These are phyloP conservation scores for Claviceps sp. DNA, from an alignment of 2,329 filamentous ascomycete species.

Conservation along the genomic window DNA sequence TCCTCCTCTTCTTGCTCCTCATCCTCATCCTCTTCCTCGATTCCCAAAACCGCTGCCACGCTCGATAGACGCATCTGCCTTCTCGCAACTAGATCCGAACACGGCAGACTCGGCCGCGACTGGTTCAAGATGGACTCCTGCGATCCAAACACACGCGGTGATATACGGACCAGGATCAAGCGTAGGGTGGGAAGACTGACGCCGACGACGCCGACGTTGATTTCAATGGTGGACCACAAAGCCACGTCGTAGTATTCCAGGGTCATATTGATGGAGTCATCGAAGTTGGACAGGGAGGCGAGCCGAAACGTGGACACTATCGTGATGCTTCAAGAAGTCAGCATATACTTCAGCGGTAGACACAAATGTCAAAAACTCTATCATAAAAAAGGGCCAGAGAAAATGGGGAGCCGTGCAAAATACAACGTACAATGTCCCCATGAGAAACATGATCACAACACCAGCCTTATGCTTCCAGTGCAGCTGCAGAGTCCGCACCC, in stretches of 20 bases:
- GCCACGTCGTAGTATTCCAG: slow-evolving; percentile 12
- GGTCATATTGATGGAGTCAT: slow-evolving; percentile 13
- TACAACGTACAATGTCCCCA: slow-evolving; percentile 24
- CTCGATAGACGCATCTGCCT: slow-evolving; percentile 2
- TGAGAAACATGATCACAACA: slow-evolving; percentile 30
- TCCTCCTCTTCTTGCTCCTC: background rate
- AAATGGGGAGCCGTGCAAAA: background rate
- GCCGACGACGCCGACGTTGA: slow-evolving; percentile 19
- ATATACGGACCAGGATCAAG: slow-evolving; percentile 8
- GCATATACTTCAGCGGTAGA: background rate
- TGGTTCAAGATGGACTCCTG: background rate
- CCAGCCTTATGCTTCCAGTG: slow-evolving; percentile 31
- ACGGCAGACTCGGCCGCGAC: background rate
- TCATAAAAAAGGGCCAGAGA: background rate
- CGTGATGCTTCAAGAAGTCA: slow-evolving; percentile 11
- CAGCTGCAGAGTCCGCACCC: slow-evolving; percentile 24
- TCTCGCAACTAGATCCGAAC: background rate
- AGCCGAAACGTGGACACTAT: slow-evolving; percentile 18
- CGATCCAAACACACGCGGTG: slow-evolving; percentile 2
- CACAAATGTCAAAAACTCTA: no score
- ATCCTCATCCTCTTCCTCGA: background rate
- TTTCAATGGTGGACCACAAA: slow-evolving; percentile 18
- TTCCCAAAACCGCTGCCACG: background rate
- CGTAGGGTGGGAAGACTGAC: slow-evolving; percentile 17
- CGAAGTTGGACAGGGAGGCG: slow-evolving; percentile 13